Conservation (phyloP, 129 eudicot genomes). For the Erigeron canadensis region DNA sequence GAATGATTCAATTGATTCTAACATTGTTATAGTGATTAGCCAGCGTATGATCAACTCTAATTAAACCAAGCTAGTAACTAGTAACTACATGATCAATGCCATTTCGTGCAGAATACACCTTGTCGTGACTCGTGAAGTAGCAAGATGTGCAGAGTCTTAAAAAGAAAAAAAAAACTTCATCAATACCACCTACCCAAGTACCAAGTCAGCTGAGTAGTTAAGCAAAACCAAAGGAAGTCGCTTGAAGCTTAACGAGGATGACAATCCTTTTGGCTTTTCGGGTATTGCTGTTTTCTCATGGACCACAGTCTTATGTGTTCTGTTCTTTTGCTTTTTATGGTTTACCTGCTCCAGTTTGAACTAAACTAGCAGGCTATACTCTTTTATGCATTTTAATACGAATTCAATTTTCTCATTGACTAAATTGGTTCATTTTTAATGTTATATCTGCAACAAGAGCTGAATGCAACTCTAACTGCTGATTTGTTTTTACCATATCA, state of each 20-base stretch:
- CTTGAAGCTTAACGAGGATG: neutral
- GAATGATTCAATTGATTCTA: too few species aligned
- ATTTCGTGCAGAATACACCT: too few species aligned
- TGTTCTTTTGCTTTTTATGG: neutral
- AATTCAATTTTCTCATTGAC: neutral
- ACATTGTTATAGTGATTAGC: too few species aligned
- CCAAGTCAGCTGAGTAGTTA: neutral
- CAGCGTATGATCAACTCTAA: too few species aligned
- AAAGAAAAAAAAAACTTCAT: too few species aligned
- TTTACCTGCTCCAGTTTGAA: neutral
- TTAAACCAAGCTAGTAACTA: too few species aligned
- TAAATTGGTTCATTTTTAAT: neutral
- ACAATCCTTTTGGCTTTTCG: neutral
- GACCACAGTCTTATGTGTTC: neutral
- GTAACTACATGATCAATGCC: too few species aligned
- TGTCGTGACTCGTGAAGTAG: too few species aligned
- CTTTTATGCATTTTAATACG: neutral
- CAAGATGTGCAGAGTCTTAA: too few species aligned
- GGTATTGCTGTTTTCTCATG: neutral
- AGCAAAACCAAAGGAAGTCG: neutral
- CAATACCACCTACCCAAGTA: neutral
- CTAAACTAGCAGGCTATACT: neutral
- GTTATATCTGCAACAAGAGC: neutral
- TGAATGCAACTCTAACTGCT: too few species aligned
- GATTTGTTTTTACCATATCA: too few species aligned